phyloP scores from a whole-genome alignment of 179 eudicot genomes.

The Beta corolliflora region DNA sequence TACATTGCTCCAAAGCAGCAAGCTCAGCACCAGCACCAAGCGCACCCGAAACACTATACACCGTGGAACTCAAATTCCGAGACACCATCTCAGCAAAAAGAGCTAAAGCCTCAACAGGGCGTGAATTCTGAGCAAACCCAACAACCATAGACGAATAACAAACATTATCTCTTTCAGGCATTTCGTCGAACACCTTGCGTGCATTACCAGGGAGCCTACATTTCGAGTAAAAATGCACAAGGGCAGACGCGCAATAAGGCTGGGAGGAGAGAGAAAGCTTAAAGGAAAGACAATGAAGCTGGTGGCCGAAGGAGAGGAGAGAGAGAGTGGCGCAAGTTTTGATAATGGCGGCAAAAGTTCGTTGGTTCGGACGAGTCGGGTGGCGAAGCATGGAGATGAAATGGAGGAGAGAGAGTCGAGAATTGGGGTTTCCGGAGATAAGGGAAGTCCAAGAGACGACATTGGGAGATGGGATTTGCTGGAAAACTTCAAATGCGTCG shows the following conservation, averaged over 20 bases:
- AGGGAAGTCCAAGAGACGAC: slow-evolving; percentile 75
- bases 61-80: slow-evolving; percentile 37
- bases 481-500: slow-evolving; percentile 43
- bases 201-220: slow-evolving; percentile 36
- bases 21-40: slow-evolving; percentile 47
- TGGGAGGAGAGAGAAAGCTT: slow-evolving; percentile 36
- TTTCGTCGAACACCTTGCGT: slow-evolving; percentile 61
- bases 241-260: slow-evolving; percentile 46
- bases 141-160: slow-evolving; percentile 58
- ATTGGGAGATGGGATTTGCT: slow-evolving; percentile 54
- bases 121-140: slow-evolving; percentile 53
- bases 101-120: slow-evolving; percentile 48
- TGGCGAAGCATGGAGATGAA: slow-evolving; percentile 68
- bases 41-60: slow-evolving; percentile 60
- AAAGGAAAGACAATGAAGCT: slow-evolving; percentile 39
- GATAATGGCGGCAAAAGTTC: slow-evolving; percentile 51
- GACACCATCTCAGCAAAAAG: slow-evolving; percentile 54
- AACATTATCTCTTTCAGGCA: slow-evolving; percentile 45
- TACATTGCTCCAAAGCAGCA: slow-evolving; percentile 61
- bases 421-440: slow-evolving; percentile 56
- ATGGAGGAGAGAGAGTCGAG: slow-evolving; percentile 44
- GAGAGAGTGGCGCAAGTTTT: slow-evolving; percentile 47
- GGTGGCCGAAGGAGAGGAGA: slow-evolving; percentile 36
- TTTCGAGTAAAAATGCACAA: slow-evolving; percentile 49
- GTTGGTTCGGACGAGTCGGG: slow-evolving; percentile 53